Base-by-base conservation (phyloP, 805 yeast genomes). In the Jamesozyma hellenica region DNA sequence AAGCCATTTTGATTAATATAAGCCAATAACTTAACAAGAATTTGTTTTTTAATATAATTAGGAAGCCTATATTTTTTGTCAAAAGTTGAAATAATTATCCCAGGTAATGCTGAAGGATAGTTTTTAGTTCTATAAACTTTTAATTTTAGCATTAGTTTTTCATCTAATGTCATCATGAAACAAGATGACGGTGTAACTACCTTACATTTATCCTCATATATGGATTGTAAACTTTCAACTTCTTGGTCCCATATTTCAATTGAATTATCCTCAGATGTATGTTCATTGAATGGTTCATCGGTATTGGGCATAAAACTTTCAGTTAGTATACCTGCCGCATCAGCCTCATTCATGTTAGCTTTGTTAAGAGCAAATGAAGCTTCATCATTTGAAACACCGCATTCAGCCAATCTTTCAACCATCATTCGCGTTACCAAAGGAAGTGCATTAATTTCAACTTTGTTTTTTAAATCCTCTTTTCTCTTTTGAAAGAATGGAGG, bases 41-140 rank as follows among this genome's bases (percentile, higher is more conserved):
- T 67, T n/a, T 81, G 72, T 12, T 74, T 47, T 46, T 79, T 81
- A 48, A 82, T 76, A 52, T 82, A 83, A 52, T 71, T 77, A 10
- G 95, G 87, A 32, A 86, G 61, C 40, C 72, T 72, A 48, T 68
- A 68, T 9, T 71, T 48, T 18, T 47, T 55, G 32, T 62, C 63
- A 39, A 58, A 56, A 0, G 70, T 62, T 6, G 69, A 64, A 2
- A 79, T 50, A 14, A 78, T 77, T 7, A 87, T 63, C 0, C 95
- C 95, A 0, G 90, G 85, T 18, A 85, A 52, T 8, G 68, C 66
- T 25, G 60, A 51, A 0, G 96, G 96, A 57, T 87, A 87, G 15
- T 60, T 49, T 1, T 49, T 41, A 4, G 82, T 64, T 47, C 66
- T 64, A 61, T 65, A 77, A 19, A 72, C 67, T 42, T 45, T 65